These are phyloP conservation scores for Cichorium intybus DNA, from an alignment of 140 eudicot genomes.

Conservation along the genomic window DNA sequence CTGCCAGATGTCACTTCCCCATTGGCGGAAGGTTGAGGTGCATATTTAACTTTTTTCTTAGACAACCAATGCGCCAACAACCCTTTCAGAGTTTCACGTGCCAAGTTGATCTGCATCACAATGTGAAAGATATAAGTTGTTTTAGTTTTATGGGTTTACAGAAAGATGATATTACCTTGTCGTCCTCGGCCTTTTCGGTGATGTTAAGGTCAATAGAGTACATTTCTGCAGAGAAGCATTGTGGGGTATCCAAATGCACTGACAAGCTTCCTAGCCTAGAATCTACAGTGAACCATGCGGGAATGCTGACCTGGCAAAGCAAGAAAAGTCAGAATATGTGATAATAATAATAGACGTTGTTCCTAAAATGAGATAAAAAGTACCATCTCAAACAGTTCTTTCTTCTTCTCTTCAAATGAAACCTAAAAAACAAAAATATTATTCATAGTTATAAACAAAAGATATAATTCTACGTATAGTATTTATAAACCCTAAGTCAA, in stretches of 20 bases:
- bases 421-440: slow-evolving; percentile 32
- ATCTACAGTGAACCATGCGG: slow-evolving; percentile 95
- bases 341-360: slow-evolving; percentile 9
- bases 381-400: slow-evolving; percentile 98
- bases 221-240: slow-evolving; percentile 96
- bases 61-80: slow-evolving; percentile 80
- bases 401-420: slow-evolving; percentile 79
- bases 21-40: slow-evolving; percentile 59
- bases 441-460: background rate
- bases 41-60: slow-evolving; percentile 67
- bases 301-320: slow-evolving; percentile 79
- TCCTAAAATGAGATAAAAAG: background rate
- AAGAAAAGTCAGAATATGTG: background rate
- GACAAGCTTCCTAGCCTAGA: slow-evolving; percentile 92
- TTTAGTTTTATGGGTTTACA: background rate
- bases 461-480: background rate
- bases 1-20: slow-evolving; percentile 65
- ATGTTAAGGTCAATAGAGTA: slow-evolving; percentile 85
- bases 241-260: slow-evolving; percentile 90
- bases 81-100: slow-evolving; percentile 97
- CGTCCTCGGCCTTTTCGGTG: slow-evolving; percentile 85
- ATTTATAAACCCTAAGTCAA: background rate
- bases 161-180: slow-evolving; percentile 48
- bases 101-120: slow-evolving; percentile 71
- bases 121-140: background rate